Evolutionary conservation across 2,329 filamentous ascomycete species (phyloP).

Genomic region (Ascochyta fabae): DNA sequence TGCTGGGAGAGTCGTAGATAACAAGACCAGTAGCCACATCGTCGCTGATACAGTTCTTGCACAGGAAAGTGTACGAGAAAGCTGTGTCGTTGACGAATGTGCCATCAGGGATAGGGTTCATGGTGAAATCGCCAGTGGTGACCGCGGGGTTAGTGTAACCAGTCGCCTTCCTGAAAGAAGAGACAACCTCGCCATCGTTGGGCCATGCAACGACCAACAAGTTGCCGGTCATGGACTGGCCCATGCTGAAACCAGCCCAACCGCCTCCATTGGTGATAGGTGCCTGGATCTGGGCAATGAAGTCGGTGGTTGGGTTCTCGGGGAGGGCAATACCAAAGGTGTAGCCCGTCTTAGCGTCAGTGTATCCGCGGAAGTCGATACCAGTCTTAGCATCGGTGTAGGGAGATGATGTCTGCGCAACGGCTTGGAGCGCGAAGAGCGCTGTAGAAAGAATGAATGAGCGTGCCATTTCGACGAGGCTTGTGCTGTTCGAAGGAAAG

Average conservation of each 20-base stretch:
- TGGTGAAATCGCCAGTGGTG: constrained; percentile 51
- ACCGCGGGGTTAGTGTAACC: constrained; percentile 59
- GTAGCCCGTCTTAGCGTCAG: constrained; percentile 49
- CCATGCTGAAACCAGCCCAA: constrained; percentile 60
- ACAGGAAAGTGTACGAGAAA: constrained; percentile 63
- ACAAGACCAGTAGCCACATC: constrained; percentile 27
- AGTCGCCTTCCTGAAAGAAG: constrained; percentile 54
- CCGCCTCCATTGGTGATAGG: constrained; percentile 55
- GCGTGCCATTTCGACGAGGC: constrained; percentile 32
- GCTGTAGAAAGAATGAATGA: constrained; percentile 37
- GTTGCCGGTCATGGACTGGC: constrained; percentile 57
- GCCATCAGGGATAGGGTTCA: constrained; percentile 58
- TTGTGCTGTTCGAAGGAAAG: constrained; percentile 16
- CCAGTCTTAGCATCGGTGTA: constrained; percentile 44
- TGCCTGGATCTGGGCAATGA: constrained; percentile 60
- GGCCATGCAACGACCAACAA: constrained; percentile 63
- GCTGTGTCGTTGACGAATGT: constrained; percentile 62
- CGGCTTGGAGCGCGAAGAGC: constrained; percentile 32
- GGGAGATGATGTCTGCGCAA: constrained; percentile 33
- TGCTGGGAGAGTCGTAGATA: constrained; percentile 30
- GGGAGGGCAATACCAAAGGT: constrained; percentile 61
- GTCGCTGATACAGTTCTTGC: constrained; percentile 47
- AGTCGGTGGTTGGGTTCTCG: constrained; percentile 56
- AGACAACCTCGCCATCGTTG: constrained; percentile 55
- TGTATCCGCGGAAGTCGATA: constrained; percentile 42